These are phyloP conservation scores for Globisporangium parvum DNA, from an alignment of 352 stramenopile species.

Conservation along the genomic window DNA sequence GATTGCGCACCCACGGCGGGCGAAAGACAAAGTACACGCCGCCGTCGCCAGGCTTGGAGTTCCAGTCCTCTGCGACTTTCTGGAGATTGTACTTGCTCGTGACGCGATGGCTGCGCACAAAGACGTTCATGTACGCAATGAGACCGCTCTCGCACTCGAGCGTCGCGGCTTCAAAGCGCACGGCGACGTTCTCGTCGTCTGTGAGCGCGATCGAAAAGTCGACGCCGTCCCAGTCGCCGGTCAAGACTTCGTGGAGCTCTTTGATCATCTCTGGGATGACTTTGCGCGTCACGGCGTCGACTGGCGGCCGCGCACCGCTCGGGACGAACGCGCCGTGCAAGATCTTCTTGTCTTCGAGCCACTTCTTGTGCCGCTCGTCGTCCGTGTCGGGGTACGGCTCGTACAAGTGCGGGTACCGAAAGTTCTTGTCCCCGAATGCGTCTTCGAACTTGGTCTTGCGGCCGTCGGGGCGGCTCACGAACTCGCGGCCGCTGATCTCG, in stretches of 20 bases:
- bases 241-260: conserved; percentile 59
- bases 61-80: conserved; percentile 81
- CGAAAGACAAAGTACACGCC: conserved; percentile 57
- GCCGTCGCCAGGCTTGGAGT: conserved; percentile 49
- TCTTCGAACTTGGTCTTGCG: conserved; percentile 70
- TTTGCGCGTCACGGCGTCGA: conserved; percentile 59
- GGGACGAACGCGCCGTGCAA: conserved; percentile 60
- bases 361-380: conserved; percentile 49
- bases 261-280: conserved; percentile 66
- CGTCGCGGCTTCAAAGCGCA: conserved; percentile 42
- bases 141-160: conserved; percentile 54
- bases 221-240: conserved; percentile 52
- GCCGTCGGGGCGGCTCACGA: conserved; percentile 43
- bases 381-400: conserved; percentile 63
- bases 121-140: conserved; percentile 81
- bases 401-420: conserved; percentile 61
- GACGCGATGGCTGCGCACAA: conserved; percentile 58
- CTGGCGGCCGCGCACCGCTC: conserved; percentile 39
- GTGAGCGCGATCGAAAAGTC: conserved; percentile 46
- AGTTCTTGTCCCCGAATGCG: conserved; percentile 47
- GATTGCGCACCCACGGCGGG: conserved; percentile 54
- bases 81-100: conserved; percentile 68
- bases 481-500: conserved; percentile 65
- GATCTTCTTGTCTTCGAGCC: conserved; percentile 71
- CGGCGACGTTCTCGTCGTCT: conserved; percentile 56